Base-by-base conservation (phyloP, 1,139 yeast genomes). In the Chernovozyma sophiae-reginae region DNA sequence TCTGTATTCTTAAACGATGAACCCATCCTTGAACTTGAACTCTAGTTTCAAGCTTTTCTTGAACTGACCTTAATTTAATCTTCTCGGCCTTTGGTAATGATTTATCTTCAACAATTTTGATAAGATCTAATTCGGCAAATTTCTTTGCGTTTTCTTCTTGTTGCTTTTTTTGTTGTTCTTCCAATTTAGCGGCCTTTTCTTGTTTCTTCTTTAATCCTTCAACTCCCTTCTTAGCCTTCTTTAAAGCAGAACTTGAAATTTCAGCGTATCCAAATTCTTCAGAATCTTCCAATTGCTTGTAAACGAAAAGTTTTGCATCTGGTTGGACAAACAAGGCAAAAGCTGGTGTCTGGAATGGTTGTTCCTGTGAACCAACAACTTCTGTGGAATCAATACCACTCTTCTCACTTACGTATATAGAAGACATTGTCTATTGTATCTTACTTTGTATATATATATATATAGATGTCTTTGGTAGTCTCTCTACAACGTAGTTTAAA, bases 181-280 rank as follows among this genome's bases (percentile, higher is more conserved):
- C 86, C 36, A 69, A 71, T 54, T 79, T 74, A 51, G 77, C 77
- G 44, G 83, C 86, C 69, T 90, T 90, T 52, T 85, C 94, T 35
- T 79, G 82, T 65, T 90, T 94, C 69, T 90, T 92, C 64, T 78
- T 86, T 48, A 92, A 68, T 5, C 95, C 92, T 30, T 90, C 97
- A 44, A 86, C 92, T 41, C 96, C 97, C 62, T 94, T 94, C 65
- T 86, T 86, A 52, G 98, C 97, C 66, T 90, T 92, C 68, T 94
- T 94, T 56, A 90, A 69, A 4, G 96, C 97, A 36, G 95, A 81
- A 4, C 96, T 89, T n/a, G 92, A 73, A 53, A 94, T 89, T 52
- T 84, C 92, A 47, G 69, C 75, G 59, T 77, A 94, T 27, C 62
- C 80, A 40, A 59, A 73, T 43, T 72, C 74, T 41, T 68, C 74